Percentiles rank a stretch among this genome's conserved stretches.
Conservation (phyloP, 2,329 filamentous ascomycete genomes). For the Fusarium equiseti region DNA sequence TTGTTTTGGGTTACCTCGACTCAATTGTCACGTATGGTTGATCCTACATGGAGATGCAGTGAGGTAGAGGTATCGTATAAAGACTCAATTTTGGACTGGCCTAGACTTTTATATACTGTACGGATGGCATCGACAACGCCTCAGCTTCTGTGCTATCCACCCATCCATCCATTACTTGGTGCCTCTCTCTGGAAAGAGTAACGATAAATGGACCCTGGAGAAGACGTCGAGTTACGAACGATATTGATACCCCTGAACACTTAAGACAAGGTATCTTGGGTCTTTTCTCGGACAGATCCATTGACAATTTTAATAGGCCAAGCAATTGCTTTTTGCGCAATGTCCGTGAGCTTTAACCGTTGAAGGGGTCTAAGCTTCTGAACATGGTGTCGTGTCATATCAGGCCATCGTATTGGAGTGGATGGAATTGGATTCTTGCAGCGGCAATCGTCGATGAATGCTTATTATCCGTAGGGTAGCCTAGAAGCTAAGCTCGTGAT, state of each 20-base stretch:
- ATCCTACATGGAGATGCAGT: slow-evolving; percentile 19
- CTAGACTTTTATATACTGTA: slow-evolving; percentile 9
- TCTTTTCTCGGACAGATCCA: slow-evolving; percentile 9
- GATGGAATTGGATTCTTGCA: neutral
- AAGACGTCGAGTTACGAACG: slow-evolving; percentile 10
- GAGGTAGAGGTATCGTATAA: slow-evolving; percentile 1
- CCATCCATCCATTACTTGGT: neutral
- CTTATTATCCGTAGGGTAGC: slow-evolving; percentile 22
- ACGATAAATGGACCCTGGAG: slow-evolving; percentile 23
- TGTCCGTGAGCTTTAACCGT: slow-evolving; percentile 16
- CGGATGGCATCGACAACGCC: neutral
- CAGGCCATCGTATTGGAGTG: slow-evolving; percentile 14
- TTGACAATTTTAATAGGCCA: slow-evolving; percentile 26
- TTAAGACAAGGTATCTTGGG: slow-evolving; percentile 17
- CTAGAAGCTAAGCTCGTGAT: slow-evolving; percentile 31
- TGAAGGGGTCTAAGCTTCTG: slow-evolving; percentile 12
- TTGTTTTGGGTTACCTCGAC: slow-evolving; percentile 35
- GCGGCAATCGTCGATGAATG: slow-evolving; percentile 33
- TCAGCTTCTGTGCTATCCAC: slow-evolving; percentile 1
- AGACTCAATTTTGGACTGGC: slow-evolving; percentile 7
- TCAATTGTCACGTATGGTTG: slow-evolving; percentile 35
- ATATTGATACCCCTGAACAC: slow-evolving; percentile 24
- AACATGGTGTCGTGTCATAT: slow-evolving; percentile 8
- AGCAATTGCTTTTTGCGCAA: slow-evolving; percentile 9
- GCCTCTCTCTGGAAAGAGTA: neutral